phyloP scores from a whole-genome alignment of 805 yeast genomes.

The Metschnikowia cubensis region DNA sequence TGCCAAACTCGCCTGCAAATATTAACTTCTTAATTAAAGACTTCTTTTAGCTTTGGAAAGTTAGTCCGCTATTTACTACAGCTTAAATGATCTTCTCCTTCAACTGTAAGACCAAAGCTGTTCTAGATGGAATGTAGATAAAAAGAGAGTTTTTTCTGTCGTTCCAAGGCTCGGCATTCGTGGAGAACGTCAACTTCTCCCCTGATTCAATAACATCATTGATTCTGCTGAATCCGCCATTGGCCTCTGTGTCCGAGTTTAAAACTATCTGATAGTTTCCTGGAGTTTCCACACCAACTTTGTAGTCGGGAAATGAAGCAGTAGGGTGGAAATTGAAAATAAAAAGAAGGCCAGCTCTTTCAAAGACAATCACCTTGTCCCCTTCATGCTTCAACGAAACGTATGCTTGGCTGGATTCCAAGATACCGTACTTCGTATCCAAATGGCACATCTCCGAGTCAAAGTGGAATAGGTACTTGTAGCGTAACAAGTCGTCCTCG shows the following conservation, averaged over 20 bases:
- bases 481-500: slow-evolving; percentile 75
- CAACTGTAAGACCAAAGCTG: slow-evolving; percentile 39
- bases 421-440: slow-evolving; percentile 69
- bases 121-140: slow-evolving; percentile 77
- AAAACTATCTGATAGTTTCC: slow-evolving; percentile 75
- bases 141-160: slow-evolving; percentile 70
- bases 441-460: slow-evolving; percentile 80
- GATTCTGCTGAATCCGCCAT: slow-evolving; percentile 80
- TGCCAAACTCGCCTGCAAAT: slow-evolving; percentile 17
- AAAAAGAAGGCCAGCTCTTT: slow-evolving; percentile 79
- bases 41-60: not conserved
- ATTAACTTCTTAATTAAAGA: not conserved
- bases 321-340: slow-evolving; percentile 89
- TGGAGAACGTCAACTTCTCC: slow-evolving; percentile 49
- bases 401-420: slow-evolving; percentile 67
- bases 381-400: slow-evolving; percentile 83
- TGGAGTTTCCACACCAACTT: slow-evolving; percentile 80
- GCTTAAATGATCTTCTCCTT: slow-evolving; percentile 21
- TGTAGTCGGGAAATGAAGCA: slow-evolving; percentile 76
- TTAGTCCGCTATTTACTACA: no score
- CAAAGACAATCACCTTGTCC: slow-evolving; percentile 87
- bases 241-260: slow-evolving; percentile 64
- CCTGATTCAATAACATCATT: slow-evolving; percentile 29
- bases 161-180: slow-evolving; percentile 79
- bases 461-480: slow-evolving; percentile 73